These are phyloP conservation scores for Erucastrum elatum DNA, from an alignment of 345 rosid genomes.

Conservation along the genomic window DNA sequence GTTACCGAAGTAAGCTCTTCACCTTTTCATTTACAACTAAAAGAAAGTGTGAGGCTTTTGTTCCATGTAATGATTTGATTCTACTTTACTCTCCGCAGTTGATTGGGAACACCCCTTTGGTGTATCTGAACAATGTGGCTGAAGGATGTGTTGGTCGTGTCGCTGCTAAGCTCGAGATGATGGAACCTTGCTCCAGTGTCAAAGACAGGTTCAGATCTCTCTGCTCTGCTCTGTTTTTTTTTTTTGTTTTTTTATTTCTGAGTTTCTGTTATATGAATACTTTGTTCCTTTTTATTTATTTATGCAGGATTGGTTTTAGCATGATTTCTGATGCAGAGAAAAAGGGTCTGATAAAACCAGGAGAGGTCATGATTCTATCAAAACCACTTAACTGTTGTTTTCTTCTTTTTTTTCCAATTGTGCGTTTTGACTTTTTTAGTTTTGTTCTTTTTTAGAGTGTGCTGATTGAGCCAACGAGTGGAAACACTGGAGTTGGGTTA, in stretches of 20 bases:
- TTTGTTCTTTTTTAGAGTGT: constrained; percentile 51
- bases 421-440: constrained; percentile 8
- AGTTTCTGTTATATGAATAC: not conserved
- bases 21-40: not conserved
- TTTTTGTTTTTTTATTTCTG: not conserved
- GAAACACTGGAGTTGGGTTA: constrained; percentile 83
- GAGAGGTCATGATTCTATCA: constrained; percentile 49
- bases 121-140: constrained; percentile 66
- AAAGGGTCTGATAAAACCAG: constrained; percentile 74
- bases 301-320: constrained; percentile 78
- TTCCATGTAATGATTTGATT: constrained; percentile 20
- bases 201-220: constrained; percentile 64
- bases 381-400: not conserved
- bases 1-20: constrained; percentile 65
- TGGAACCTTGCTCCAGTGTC: constrained; percentile 80
- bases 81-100: constrained; percentile 40
- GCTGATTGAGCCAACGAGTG: constrained; percentile 93
- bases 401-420: not conserved
- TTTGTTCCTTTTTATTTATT: not conserved
- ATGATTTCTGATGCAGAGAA: constrained; percentile 89
- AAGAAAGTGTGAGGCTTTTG: not conserved
- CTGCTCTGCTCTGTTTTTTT: not conserved
- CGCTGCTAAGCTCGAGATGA: constrained; percentile 82
- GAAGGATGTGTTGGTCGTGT: constrained; percentile 78
- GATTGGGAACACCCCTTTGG: constrained; percentile 85